These are phyloP conservation scores for Annulohypoxylon bovei DNA, from an alignment of 495 filamentous ascomycete genomes.

Conservation along the genomic window DNA sequence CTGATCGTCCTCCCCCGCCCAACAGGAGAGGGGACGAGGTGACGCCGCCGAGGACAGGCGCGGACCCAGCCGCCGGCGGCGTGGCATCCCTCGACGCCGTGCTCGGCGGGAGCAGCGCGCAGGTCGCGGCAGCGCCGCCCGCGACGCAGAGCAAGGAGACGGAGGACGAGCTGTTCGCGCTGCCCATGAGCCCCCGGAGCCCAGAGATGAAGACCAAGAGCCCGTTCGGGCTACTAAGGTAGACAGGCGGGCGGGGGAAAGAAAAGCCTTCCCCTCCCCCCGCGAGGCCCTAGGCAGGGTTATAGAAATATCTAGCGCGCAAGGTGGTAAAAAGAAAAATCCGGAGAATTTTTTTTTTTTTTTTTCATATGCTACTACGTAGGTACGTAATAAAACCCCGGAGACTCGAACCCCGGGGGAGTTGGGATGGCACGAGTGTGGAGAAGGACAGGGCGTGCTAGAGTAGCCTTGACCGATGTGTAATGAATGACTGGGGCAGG, in stretches of 20 bases:
- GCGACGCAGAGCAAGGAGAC: slow-evolving; percentile 54
- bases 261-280: not conserved
- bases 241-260: not conserved
- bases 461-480: not conserved
- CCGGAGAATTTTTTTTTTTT: not conserved
- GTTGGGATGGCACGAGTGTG: not conserved
- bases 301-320: not conserved
- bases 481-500: slow-evolving; percentile 1
- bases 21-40: slow-evolving; percentile 45
- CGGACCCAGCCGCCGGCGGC: slow-evolving; percentile 45
- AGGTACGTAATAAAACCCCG: not conserved
- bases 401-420: not conserved
- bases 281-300: not conserved
- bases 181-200: slow-evolving; percentile 80
- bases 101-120: slow-evolving; percentile 47
- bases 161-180: slow-evolving; percentile 81
- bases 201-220: slow-evolving; percentile 77
- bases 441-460: not conserved
- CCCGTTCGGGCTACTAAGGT: slow-evolving; percentile 67
- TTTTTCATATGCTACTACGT: not conserved
- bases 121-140: slow-evolving; percentile 45
- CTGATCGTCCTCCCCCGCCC: slow-evolving; percentile 64
- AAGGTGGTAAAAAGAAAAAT: not conserved
- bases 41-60: slow-evolving; percentile 36
- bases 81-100: slow-evolving; percentile 59